Conservation (phyloP, 345 rosid genomes). For the Raphanus raphanistrum region DNA sequence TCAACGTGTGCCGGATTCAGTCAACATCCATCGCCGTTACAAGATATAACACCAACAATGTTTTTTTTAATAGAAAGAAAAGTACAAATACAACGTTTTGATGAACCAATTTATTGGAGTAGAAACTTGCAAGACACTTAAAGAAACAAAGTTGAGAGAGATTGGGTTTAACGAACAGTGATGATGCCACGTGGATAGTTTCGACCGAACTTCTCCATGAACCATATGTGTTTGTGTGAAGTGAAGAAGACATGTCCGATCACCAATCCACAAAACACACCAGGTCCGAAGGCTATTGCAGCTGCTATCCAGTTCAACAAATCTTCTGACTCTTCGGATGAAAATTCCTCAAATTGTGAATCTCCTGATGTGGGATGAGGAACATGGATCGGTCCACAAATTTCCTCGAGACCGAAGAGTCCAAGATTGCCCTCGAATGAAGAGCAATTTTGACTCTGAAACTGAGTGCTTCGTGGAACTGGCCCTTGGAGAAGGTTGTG, state of each 20-base stretch:
- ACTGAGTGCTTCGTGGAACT: not conserved
- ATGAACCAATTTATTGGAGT: too few species aligned
- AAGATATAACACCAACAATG: not conserved
- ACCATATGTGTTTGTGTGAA: not conserved
- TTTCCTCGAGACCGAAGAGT: not conserved
- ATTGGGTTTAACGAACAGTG: too few species aligned
- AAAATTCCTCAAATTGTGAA: not conserved
- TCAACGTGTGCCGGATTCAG: too few species aligned
- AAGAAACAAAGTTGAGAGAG: too few species aligned
- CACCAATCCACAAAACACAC: too few species aligned
- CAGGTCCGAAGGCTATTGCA: too few species aligned
- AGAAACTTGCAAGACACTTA: too few species aligned
- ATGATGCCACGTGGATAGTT: not conserved
- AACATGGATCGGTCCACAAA: not conserved
- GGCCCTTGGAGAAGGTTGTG: not conserved
- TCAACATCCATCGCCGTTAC: too few species aligned
- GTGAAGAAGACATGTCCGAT: too few species aligned
- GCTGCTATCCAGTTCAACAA: too few species aligned
- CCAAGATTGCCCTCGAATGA: not conserved
- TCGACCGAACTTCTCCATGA: not conserved
- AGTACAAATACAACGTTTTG: too few species aligned
- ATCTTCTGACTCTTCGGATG: not conserved
- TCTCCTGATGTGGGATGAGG: not conserved
- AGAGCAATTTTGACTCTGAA: not conserved
- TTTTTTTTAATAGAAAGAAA: too few species aligned